Conservation (phyloP, 2,329 filamentous ascomycete genomes). For the Aciculosporium take region DNA sequence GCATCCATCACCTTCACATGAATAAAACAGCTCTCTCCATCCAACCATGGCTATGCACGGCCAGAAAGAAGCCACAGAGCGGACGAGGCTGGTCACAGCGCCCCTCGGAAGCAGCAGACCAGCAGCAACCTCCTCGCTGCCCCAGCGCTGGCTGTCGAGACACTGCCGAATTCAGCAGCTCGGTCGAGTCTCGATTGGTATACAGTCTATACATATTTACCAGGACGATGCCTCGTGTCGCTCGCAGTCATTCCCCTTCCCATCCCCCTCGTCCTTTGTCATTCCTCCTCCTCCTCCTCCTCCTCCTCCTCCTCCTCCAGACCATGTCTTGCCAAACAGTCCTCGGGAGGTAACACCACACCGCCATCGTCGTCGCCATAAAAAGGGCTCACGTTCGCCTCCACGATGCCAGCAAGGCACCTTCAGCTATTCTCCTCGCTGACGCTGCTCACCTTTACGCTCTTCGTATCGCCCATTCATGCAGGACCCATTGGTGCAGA, state of each 20-base stretch:
- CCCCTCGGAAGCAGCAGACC: not conserved
- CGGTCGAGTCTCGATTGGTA: conserved; percentile 28
- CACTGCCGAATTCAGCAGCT: conserved; percentile 34
- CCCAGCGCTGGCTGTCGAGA: conserved; percentile 18
- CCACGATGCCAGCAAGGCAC: conserved; percentile 27
- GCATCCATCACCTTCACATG: conserved; percentile 4
- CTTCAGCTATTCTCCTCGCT: conserved; percentile 12
- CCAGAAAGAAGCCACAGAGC: not conserved
- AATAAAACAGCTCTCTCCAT: not conserved
- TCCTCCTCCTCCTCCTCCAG: conserved; percentile 33
- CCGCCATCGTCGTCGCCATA: conserved; percentile 18
- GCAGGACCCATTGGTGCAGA: conserved; percentile 8
- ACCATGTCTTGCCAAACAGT: conserved; percentile 35
- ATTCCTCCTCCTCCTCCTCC: conserved; percentile 32
- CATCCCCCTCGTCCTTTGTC: too few species aligned
- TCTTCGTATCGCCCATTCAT: conserved; percentile 15
- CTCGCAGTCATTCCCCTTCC: conserved; percentile 12
- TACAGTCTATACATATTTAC: too few species aligned
- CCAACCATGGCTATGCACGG: conserved; percentile 4
- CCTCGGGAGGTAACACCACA: conserved; percentile 29
- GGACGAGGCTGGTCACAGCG: conserved; percentile 1
- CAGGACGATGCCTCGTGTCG: conserved; percentile 28
- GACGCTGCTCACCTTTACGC: conserved; percentile 14
- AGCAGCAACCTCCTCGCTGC: not conserved
- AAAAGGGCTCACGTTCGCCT: conserved; percentile 16